Conservation (phyloP, 2,329 filamentous ascomycete species). For the Talaromyces sp. region DNA sequence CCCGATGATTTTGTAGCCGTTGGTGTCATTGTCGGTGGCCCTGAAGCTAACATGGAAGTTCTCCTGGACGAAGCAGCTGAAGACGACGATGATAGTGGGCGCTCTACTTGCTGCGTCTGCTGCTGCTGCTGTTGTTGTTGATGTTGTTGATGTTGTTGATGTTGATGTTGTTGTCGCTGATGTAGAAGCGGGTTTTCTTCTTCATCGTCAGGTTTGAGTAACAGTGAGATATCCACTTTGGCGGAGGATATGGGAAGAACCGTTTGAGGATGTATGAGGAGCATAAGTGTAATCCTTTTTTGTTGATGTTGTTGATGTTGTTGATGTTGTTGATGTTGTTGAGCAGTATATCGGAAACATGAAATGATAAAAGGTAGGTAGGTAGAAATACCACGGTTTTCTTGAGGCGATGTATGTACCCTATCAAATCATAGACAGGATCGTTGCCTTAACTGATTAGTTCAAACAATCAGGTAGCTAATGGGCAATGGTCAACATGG, state of each 20-base stretch:
- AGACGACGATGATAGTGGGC: constrained; percentile 27
- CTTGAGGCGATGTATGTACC: neutral
- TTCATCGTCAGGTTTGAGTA: constrained; percentile 62
- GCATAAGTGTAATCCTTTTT: constrained; percentile 34
- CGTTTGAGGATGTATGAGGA: constrained; percentile 37
- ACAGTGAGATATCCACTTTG: constrained; percentile 90
- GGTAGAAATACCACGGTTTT: neutral
- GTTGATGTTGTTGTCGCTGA: neutral
- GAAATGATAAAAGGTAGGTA: neutral
- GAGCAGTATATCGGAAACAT: neutral
- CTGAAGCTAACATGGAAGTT: constrained; percentile 17
- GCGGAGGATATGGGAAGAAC: constrained; percentile 38
- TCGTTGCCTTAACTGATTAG: too few species aligned
- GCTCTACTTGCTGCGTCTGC: constrained; percentile 12
- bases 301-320: neutral
- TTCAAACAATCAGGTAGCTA: too few species aligned
- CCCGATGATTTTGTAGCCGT: neutral
- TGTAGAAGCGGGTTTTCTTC: constrained; percentile 23
- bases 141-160: neutral
- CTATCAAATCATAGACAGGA: neutral
- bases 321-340: neutral
- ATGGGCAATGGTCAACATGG: neutral
- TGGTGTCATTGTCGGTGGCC: constrained; percentile 10
- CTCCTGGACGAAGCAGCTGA: constrained; percentile 6
- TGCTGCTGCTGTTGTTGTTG: neutral